Conservation (phyloP, 2,329 filamentous ascomycete genomes). For the Apiospora pterosperma region DNA sequence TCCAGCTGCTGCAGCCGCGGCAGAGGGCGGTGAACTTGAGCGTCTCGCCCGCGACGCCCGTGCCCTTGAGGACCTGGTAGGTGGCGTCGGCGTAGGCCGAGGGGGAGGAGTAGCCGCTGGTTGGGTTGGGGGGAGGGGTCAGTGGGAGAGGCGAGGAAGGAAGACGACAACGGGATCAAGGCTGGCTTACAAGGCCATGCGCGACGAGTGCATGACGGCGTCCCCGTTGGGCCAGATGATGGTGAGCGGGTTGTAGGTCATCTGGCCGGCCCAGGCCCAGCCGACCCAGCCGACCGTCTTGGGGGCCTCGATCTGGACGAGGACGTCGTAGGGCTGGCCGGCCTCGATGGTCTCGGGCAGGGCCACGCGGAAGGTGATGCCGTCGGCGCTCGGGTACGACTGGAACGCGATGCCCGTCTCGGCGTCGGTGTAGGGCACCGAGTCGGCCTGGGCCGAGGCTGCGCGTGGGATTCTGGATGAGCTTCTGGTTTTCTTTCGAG, state of each 20-base stretch:
- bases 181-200: conserved; percentile 34
- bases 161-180: conserved; percentile 1
- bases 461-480: neutral
- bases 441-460: conserved; percentile 27
- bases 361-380: conserved; percentile 27
- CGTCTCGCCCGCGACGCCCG: conserved; percentile 29
- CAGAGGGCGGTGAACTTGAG: conserved; percentile 33
- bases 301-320: conserved; percentile 35
- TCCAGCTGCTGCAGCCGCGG: conserved; percentile 39
- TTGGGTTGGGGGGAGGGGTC: neutral
- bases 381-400: conserved; percentile 34
- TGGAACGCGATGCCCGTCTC: conserved; percentile 42
- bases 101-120: conserved; percentile 33
- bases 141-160: neutral
- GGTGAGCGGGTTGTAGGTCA: conserved; percentile 39
- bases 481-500: neutral
- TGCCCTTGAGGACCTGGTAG: conserved; percentile 32
- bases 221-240: conserved; percentile 36
- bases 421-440: conserved; percentile 28
- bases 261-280: conserved; percentile 38
- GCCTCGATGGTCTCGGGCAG: conserved; percentile 28
- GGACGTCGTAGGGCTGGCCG: conserved; percentile 32
- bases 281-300: conserved; percentile 35
- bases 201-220: conserved; percentile 32
- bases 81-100: conserved; percentile 26